These are phyloP conservation scores for Xerocomellus amylosporus DNA, from an alignment of 768 basidiomycete species.

Conservation along the genomic window DNA sequence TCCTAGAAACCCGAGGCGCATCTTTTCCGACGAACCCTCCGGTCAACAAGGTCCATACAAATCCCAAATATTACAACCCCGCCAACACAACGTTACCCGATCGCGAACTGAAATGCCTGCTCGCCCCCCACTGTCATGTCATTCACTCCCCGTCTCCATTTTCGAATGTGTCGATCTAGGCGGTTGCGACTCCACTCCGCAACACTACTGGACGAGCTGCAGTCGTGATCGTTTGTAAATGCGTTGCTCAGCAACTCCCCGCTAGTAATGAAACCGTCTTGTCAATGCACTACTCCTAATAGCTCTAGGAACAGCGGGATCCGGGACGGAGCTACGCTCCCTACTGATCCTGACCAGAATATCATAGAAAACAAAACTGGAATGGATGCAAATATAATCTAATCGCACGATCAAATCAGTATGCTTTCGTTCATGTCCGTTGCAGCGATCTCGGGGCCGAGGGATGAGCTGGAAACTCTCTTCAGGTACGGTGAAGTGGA, in stretches of 20 bases:
- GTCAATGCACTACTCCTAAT: neutral
- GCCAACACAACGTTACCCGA: neutral
- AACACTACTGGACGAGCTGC: neutral
- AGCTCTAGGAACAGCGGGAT: neutral
- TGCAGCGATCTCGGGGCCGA: neutral
- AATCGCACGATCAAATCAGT: neutral
- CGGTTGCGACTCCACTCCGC: neutral
- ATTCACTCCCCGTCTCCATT: neutral
- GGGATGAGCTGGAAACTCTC: constrained; percentile 5
- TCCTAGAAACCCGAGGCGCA: neutral
- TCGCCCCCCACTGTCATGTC: neutral
- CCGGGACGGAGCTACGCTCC: neutral
- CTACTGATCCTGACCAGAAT: neutral
- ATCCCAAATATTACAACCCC: no score
- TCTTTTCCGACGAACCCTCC: neutral
- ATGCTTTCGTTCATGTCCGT: neutral
- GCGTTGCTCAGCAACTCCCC: neutral
- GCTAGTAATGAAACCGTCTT: neutral
- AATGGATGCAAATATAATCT: neutral
- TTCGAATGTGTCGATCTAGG: neutral
- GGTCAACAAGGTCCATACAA: neutral
- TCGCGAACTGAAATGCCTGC: constrained; percentile 1
- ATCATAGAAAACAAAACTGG: neutral
- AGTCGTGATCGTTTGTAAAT: neutral
- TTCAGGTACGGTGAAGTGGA: constrained; percentile 9